Conservation (phyloP, 2,329 filamentous ascomycete species). For the Epichloe baconii region DNA sequence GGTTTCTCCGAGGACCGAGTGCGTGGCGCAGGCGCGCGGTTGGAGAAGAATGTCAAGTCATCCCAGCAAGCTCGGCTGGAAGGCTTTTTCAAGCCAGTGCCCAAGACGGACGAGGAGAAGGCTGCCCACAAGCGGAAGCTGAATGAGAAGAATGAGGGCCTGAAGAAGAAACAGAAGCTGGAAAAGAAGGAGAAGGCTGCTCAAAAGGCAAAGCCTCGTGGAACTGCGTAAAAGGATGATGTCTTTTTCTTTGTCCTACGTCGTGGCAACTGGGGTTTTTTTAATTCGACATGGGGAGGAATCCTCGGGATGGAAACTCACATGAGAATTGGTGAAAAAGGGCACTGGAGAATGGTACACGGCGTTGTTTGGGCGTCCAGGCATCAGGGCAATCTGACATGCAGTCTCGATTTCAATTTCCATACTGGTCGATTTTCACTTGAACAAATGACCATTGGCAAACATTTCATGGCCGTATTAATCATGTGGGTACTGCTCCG, state of each 20-base stretch:
- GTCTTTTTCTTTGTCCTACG: background rate
- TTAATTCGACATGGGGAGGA: too few species aligned
- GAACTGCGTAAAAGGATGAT: conserved; percentile 28
- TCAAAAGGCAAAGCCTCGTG: conserved; percentile 74
- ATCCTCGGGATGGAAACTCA: too few species aligned
- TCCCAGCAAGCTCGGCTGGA: conserved; percentile 85
- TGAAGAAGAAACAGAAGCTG: conserved; percentile 90
- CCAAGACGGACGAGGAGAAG: conserved; percentile 79
- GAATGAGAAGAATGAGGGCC: conserved; percentile 80
- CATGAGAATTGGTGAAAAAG: too few species aligned
- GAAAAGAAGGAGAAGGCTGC: conserved; percentile 94
- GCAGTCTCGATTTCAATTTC: too few species aligned
- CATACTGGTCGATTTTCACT: too few species aligned
- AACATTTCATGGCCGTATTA: too few species aligned
- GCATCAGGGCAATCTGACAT: too few species aligned
- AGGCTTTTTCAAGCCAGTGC: conserved; percentile 90
- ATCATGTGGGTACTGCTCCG: too few species aligned
- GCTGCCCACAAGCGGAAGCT: conserved; percentile 81
- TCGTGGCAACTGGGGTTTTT: too few species aligned
- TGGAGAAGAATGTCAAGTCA: conserved; percentile 84
- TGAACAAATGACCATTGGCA: too few species aligned
- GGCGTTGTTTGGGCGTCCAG: too few species aligned
- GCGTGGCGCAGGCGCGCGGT: conserved; percentile 57
- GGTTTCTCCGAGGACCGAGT: conserved; percentile 95
- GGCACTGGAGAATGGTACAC: too few species aligned